Conservation (phyloP, 305 asterid species). For the Fraxinus platypoda region DNA sequence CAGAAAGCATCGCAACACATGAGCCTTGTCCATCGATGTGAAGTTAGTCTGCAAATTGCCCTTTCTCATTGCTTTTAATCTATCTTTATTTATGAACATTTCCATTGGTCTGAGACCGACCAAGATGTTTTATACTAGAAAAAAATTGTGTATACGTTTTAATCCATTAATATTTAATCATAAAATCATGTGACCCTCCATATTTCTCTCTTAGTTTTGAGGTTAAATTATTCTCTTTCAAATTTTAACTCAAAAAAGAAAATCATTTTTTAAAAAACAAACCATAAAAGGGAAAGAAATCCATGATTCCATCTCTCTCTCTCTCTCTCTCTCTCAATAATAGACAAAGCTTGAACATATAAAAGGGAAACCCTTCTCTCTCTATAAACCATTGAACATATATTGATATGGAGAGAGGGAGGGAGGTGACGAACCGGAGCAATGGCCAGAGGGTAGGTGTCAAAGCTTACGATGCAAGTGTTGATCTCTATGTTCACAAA, state of each 20-base stretch:
- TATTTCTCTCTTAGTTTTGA: conserved; percentile 18
- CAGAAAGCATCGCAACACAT: not conserved
- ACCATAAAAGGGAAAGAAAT: not conserved
- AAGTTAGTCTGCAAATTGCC: not conserved
- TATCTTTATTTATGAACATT: not conserved
- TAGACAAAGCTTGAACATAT: not conserved
- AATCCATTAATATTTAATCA: not conserved
- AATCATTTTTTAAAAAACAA: not conserved
- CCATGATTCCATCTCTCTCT: not conserved
- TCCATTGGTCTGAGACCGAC: not conserved
- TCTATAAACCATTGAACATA: not conserved
- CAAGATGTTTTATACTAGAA: not conserved
- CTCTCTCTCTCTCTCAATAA: not conserved
- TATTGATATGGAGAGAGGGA: not conserved
- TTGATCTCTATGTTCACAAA: conserved; percentile 19
- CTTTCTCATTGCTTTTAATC: not conserved
- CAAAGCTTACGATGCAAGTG: conserved; percentile 15
- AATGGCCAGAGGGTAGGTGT: not conserved
- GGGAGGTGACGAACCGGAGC: not conserved
- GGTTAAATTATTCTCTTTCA: not conserved
- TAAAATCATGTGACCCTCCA: conserved; percentile 11
- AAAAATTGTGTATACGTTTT: not conserved
- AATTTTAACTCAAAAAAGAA: not conserved
- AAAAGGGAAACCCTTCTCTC: conserved; percentile 23
- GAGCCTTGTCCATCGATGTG: not conserved